Evolutionary conservation across 768 basidiomycete species (phyloP).

Genomic region (Ephemerocybe angulata): DNA sequence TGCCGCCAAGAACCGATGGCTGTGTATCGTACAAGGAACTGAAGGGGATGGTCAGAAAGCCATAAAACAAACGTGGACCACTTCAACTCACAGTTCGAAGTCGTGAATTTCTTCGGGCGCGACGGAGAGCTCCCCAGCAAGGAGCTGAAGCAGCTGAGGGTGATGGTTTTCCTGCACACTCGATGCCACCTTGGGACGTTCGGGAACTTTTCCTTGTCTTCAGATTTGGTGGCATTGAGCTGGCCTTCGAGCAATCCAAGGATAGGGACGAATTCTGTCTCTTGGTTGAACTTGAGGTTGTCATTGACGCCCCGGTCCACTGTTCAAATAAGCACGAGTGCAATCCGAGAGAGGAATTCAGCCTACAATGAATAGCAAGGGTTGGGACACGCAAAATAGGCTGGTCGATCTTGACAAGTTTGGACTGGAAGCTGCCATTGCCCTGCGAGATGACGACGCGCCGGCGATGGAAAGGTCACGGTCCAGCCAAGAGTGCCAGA

Average conservation of each 20-base stretch:
- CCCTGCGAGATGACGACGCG: slow-evolving; percentile 67
- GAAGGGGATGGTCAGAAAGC: not conserved
- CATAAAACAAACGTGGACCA: not conserved
- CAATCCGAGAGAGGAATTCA: not conserved
- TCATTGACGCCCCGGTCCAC: slow-evolving; percentile 69
- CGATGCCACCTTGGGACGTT: slow-evolving; percentile 27
- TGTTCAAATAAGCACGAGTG: slow-evolving; percentile 21
- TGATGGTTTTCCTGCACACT: slow-evolving; percentile 80
- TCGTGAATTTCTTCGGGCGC: slow-evolving; percentile 82
- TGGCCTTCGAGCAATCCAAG: slow-evolving; percentile 67
- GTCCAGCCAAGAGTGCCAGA: slow-evolving; percentile 93
- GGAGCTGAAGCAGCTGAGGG: slow-evolving; percentile 63
- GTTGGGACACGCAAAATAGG: slow-evolving; percentile 90
- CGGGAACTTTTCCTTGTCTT: slow-evolving; percentile 19
- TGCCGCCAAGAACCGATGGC: slow-evolving; percentile 76
- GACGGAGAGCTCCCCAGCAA: slow-evolving; percentile 76
- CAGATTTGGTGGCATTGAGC: slow-evolving; percentile 43
- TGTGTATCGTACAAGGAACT: slow-evolving; percentile 86
- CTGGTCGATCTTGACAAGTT: slow-evolving; percentile 75
- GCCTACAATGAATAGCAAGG: slow-evolving; percentile 80
- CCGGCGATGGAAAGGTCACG: slow-evolving; percentile 88
- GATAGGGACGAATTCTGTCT: slow-evolving; percentile 89
- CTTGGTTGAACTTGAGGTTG: slow-evolving; percentile 82
- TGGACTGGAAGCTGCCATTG: slow-evolving; percentile 61
- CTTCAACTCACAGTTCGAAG: slow-evolving; percentile 75